These are phyloP conservation scores for Neurospora sp. DNA, from an alignment of 495 filamentous ascomycete species.

Conservation along the genomic window DNA sequence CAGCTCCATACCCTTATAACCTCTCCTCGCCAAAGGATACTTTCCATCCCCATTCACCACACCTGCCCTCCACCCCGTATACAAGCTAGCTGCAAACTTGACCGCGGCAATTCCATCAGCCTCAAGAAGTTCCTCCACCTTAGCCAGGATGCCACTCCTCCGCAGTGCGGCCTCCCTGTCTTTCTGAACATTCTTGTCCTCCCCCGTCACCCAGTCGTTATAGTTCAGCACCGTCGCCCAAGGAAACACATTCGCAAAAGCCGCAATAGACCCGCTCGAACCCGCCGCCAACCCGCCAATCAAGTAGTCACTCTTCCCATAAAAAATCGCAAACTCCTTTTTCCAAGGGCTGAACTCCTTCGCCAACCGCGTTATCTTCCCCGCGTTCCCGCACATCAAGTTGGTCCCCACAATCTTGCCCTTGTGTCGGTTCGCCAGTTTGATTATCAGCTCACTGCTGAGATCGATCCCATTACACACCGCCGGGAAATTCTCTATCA, in stretches of 20 bases:
- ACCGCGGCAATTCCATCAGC: slow-evolving; percentile 48
- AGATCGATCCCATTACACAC: slow-evolving; percentile 65
- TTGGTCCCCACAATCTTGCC: slow-evolving; percentile 50
- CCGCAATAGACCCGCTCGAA: slow-evolving; percentile 53
- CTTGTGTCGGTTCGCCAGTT: slow-evolving; percentile 37
- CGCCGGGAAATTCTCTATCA: slow-evolving; percentile 64
- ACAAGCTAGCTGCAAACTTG: slow-evolving; percentile 52
- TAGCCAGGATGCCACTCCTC: slow-evolving; percentile 40
- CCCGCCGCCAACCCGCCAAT: slow-evolving; percentile 51
- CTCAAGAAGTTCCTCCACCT: slow-evolving; percentile 47
- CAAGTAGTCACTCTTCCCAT: slow-evolving; percentile 62
- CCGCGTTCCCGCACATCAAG: slow-evolving; percentile 59
- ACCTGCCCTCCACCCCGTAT: slow-evolving; percentile 44
- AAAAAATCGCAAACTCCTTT: slow-evolving; percentile 52
- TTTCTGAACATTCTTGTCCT: slow-evolving; percentile 21
- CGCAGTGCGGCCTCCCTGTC: slow-evolving; percentile 43
- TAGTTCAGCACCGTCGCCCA: slow-evolving; percentile 44
- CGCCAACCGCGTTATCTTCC: slow-evolving; percentile 43
- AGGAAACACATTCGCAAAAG: slow-evolving; percentile 58
- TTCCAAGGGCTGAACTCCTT: slow-evolving; percentile 35
- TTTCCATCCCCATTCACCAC: slow-evolving; percentile 25
- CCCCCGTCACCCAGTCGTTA: slow-evolving; percentile 26
- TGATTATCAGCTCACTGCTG: slow-evolving; percentile 44
- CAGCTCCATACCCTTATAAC: slow-evolving; percentile 35
- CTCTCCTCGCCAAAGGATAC: not conserved